Evolutionary conservation across 2,329 filamentous ascomycete genomes (phyloP).

Genomic region (Blastomyces emzantsi): DNA sequence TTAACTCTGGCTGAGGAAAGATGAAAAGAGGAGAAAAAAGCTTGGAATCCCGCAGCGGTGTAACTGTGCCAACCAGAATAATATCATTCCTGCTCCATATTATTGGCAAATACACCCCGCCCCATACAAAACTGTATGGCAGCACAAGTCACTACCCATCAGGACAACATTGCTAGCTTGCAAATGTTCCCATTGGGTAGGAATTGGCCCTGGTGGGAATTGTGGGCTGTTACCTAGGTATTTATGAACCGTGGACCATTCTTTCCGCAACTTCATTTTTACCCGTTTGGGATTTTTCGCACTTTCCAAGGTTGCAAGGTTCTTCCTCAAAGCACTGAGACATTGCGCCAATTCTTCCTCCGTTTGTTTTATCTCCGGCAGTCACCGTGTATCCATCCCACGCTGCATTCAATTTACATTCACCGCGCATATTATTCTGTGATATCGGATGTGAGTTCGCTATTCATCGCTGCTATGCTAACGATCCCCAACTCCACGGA

Average conservation of each 20-base stretch:
- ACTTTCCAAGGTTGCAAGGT: not conserved
- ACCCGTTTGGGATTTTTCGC: not conserved
- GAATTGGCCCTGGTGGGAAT: not conserved
- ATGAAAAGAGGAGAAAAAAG: not conserved
- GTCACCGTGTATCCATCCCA: not conserved
- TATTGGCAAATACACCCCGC: not conserved
- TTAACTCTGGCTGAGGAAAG: not conserved
- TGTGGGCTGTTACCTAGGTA: not conserved
- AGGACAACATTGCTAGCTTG: not conserved
- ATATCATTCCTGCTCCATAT: not conserved
- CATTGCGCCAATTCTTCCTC: not conserved
- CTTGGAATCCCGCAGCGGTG: not conserved
- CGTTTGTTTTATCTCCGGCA: not conserved
- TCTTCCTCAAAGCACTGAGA: not conserved
- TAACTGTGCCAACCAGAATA: not conserved
- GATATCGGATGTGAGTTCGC: not conserved
- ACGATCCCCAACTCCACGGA: not conserved
- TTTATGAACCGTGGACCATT: not conserved
- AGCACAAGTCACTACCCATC: not conserved
- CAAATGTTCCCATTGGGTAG: not conserved
- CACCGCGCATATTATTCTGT: not conserved
- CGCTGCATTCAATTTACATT: not conserved
- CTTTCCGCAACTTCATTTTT: slow-evolving; percentile 1
- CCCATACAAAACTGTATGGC: not conserved
- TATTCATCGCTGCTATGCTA: not conserved